phyloP scores from a whole-genome alignment of 2,329 filamentous ascomycete genomes.

The Colletotrichum lupini region DNA sequence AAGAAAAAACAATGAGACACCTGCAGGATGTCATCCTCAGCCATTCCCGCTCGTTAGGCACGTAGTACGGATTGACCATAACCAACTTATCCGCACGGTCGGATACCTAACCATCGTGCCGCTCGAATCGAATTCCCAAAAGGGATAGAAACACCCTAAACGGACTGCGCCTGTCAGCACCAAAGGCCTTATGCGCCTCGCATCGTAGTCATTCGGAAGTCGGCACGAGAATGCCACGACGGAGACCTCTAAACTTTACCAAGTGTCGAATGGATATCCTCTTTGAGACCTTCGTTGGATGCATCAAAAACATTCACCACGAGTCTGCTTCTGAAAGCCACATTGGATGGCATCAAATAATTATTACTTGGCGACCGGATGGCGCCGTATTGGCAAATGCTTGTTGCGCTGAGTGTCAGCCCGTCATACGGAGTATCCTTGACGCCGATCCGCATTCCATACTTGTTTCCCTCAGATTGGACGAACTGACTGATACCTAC shows the following conservation, averaged over 20 bases:
- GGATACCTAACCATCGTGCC: background rate
- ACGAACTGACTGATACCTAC: background rate
- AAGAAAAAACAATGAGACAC: background rate
- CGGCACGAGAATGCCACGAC: slow-evolving; percentile 9
- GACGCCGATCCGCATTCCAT: background rate
- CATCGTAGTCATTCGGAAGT: slow-evolving; percentile 3
- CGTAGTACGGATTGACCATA: background rate
- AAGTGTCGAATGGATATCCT: background rate
- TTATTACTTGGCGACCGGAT: background rate
- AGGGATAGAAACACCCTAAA: slow-evolving; percentile 20
- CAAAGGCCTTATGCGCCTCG: background rate
- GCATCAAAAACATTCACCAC: background rate
- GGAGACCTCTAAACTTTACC: background rate
- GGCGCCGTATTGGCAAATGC: background rate
- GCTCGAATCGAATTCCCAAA: slow-evolving; percentile 41
- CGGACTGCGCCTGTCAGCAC: slow-evolving; percentile 1
- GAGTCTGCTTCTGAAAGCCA: background rate
- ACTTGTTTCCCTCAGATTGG: background rate
- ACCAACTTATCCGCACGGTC: background rate
- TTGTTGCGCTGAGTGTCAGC: background rate
- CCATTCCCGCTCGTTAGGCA: background rate
- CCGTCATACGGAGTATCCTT: background rate
- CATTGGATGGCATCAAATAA: background rate
- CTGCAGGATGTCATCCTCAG: background rate
- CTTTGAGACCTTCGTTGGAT: background rate